Evolutionary conservation across 331 rosid species (phyloP).

Genomic region (Stylosanthes scabra): DNA sequence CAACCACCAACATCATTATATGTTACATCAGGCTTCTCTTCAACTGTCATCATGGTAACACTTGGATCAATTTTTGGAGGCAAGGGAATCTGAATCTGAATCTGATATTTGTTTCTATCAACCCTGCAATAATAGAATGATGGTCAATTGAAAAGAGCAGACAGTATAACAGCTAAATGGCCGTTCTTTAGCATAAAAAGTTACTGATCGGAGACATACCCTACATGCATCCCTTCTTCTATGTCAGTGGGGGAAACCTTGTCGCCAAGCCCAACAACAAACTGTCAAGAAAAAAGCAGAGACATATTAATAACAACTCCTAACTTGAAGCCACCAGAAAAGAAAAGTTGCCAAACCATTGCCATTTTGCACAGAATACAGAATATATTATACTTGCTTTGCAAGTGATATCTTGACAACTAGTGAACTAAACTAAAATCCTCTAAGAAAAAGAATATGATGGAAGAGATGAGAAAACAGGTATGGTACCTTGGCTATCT

Average conservation of each 20-base stretch:
- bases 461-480: neutral
- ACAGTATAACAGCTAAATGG: slow-evolving; percentile 9
- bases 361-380: slow-evolving; percentile 21
- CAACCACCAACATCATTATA: slow-evolving; percentile 95
- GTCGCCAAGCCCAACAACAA: slow-evolving; percentile 93
- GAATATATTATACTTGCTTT: neutral
- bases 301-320: slow-evolving; percentile 23
- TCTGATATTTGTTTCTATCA: slow-evolving; percentile 90
- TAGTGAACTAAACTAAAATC: neutral
- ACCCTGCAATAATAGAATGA: slow-evolving; percentile 57
- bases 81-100: slow-evolving; percentile 92
- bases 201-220: slow-evolving; percentile 57
- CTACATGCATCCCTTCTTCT: slow-evolving; percentile 97
- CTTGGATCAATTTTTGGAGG: slow-evolving; percentile 94
- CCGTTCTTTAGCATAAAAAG: slow-evolving; percentile 19
- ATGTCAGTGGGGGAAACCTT: slow-evolving; percentile 94
- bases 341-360: neutral
- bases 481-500: slow-evolving; percentile 78
- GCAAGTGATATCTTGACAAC: slow-evolving; percentile 2
- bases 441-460: neutral
- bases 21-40: slow-evolving; percentile 91
- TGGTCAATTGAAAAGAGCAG: slow-evolving; percentile 16
- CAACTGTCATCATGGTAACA: slow-evolving; percentile 93
- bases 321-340: neutral
- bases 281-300: slow-evolving; percentile 48